These are phyloP conservation scores for Berkeleyomyces basicola DNA, from an alignment of 2,329 filamentous ascomycete species.

Conservation along the genomic window DNA sequence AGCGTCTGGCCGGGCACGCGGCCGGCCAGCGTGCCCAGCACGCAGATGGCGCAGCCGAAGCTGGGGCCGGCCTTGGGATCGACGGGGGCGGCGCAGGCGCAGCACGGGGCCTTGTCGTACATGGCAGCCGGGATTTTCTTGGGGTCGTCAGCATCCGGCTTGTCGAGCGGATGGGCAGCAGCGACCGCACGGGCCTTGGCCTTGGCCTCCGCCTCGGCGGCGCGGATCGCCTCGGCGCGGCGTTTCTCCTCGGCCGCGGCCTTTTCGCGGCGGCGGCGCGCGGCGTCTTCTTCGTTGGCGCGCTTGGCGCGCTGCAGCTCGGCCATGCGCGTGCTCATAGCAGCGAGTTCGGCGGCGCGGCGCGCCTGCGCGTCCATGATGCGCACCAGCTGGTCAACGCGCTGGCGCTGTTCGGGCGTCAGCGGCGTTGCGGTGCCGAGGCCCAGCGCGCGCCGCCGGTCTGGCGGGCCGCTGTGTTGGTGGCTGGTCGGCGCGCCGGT, in stretches of 20 bases:
- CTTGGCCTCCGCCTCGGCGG: conserved; percentile 12
- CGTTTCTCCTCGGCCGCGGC: conserved; percentile 23
- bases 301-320: conserved; percentile 30
- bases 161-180: neutral
- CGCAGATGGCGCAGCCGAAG: conserved; percentile 30
- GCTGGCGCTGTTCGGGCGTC: conserved; percentile 7
- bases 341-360: conserved; percentile 19
- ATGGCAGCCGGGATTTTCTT: conserved; percentile 20
- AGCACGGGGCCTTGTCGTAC: conserved; percentile 25
- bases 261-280: conserved; percentile 29
- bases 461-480: neutral
- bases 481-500: conserved; percentile 10
- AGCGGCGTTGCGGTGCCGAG: conserved; percentile 9
- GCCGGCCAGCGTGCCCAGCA: conserved; percentile 25
- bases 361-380: conserved; percentile 8
- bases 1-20: conserved; percentile 23
- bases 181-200: neutral
- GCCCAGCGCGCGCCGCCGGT: conserved; percentile 6
- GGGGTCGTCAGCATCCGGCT: conserved; percentile 1
- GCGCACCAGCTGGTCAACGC: conserved; percentile 12
- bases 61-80: conserved; percentile 21
- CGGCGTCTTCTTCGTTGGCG: conserved; percentile 19
- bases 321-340: conserved; percentile 25
- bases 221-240: conserved; percentile 12
- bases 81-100: conserved; percentile 23